A percentile compares a stretch with the other conserved stretches of the same genome.
phyloP scores from a whole-genome alignment of 441 rosid genomes.

The Erodium trifolium region DNA sequence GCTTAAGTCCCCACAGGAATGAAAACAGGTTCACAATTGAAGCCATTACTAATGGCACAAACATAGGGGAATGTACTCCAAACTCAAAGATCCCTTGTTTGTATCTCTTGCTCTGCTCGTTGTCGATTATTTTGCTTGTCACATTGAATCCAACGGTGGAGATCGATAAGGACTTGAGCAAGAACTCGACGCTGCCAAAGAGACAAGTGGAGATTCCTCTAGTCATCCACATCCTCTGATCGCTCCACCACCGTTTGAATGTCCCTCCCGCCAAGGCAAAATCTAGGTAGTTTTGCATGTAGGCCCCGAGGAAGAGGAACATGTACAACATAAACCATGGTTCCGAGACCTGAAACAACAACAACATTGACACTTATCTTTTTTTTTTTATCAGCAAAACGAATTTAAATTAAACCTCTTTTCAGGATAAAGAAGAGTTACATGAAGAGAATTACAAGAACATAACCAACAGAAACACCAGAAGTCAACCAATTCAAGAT shows the following conservation, averaged over 20 bases:
- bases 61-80: slow-evolving; percentile 44
- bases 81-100: slow-evolving; percentile 46
- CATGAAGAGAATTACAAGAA: too few relatives aligned
- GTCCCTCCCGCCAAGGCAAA: slow-evolving; percentile 37
- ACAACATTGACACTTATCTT: background rate
- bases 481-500: too few relatives aligned
- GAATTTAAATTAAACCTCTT: too few relatives aligned
- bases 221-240: slow-evolving; percentile 54
- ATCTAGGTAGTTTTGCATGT: slow-evolving; percentile 41
- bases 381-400: too few relatives aligned
- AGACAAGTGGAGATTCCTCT: slow-evolving; percentile 38
- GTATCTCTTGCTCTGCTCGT: slow-evolving; percentile 47
- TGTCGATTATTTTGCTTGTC: slow-evolving; percentile 42
- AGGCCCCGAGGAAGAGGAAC: slow-evolving; percentile 51
- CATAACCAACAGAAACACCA: too few relatives aligned
- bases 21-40: slow-evolving; percentile 44
- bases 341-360: slow-evolving; percentile 35
- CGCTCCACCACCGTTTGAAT: slow-evolving; percentile 56
- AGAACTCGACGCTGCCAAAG: slow-evolving; percentile 37
- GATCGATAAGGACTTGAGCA: slow-evolving; percentile 35
- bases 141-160: slow-evolving; percentile 34
- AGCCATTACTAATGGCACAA: slow-evolving; percentile 31
- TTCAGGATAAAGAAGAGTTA: too few relatives aligned
- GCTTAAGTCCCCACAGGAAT: slow-evolving; percentile 25
- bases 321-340: slow-evolving; percentile 45